Evolutionary conservation across 106 monocot species (phyloP).

Genomic region (Dactylorhiza incarnata): DNA sequence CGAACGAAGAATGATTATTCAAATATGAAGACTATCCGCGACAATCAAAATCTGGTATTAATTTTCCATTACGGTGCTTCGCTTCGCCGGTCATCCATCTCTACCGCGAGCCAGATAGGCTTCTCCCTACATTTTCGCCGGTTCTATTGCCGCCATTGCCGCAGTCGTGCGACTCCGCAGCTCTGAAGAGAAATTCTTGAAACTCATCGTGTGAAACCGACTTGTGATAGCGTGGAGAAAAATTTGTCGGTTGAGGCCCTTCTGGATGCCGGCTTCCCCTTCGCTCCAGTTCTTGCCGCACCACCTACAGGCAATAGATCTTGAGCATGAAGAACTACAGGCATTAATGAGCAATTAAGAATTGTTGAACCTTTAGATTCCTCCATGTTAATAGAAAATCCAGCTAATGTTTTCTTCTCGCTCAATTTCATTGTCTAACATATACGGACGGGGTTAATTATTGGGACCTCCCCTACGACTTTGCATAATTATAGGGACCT

Average conservation of each 20-base stretch:
- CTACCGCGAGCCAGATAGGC: neutral
- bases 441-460: no score
- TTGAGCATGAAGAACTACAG: no score
- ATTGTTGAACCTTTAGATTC: no score
- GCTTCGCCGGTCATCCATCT: neutral
- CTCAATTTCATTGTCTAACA: no score
- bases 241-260: neutral
- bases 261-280: neutral
- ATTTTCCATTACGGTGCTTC: neutral
- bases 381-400: no score
- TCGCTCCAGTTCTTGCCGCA: slow-evolving; percentile 11
- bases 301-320: neutral
- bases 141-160: neutral
- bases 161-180: neutral
- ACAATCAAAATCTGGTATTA: neutral
- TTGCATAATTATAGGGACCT: no score
- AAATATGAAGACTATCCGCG: neutral
- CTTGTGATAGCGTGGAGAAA: neutral
- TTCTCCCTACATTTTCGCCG: neutral
- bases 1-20: neutral
- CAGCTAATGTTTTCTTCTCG: no score
- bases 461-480: no score
- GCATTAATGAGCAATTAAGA: no score
- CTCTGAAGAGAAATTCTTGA: neutral
- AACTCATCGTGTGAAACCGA: slow-evolving; percentile 10